phyloP scores from a whole-genome alignment of 768 basidiomycete genomes.

The Pisolithus sp. region DNA sequence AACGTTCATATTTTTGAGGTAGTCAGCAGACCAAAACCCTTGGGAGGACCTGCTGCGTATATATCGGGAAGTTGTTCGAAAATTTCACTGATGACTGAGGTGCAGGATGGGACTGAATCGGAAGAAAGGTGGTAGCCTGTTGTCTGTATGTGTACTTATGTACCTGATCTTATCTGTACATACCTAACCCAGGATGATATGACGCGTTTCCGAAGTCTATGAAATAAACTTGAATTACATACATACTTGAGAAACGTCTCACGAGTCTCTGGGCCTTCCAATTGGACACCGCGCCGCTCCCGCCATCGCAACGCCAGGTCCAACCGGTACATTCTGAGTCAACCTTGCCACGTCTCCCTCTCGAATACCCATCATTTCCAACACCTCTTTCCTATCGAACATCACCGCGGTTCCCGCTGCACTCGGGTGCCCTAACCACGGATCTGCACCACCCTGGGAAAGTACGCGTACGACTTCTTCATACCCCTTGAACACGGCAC shows the following conservation, averaged over 20 bases:
- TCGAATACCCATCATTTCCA: slow-evolving; percentile 51
- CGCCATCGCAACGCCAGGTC: slow-evolving; percentile 8
- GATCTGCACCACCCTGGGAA: slow-evolving; percentile 49
- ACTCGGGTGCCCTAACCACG: slow-evolving; percentile 56
- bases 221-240: too few species aligned
- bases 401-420: slow-evolving; percentile 65
- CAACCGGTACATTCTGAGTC: slow-evolving; percentile 23
- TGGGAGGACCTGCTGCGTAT: too few species aligned
- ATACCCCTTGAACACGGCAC: slow-evolving; percentile 71
- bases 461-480: slow-evolving; percentile 57
- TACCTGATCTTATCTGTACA: too few species aligned
- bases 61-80: too few species aligned
- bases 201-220: too few species aligned
- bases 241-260: not conserved
- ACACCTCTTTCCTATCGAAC: slow-evolving; percentile 53
- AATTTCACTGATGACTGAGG: too few species aligned
- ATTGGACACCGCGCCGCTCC: not conserved
- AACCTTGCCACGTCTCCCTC: slow-evolving; percentile 40
- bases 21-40: too few species aligned
- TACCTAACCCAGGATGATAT: too few species aligned
- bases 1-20: too few species aligned
- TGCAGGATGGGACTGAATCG: too few species aligned
- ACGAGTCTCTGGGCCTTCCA: not conserved
- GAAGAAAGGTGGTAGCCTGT: too few species aligned
- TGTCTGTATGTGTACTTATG: too few species aligned